These are phyloP conservation scores for Fusarium denticulatum DNA, from an alignment of 2,329 filamentous ascomycete species.

Conservation along the genomic window DNA sequence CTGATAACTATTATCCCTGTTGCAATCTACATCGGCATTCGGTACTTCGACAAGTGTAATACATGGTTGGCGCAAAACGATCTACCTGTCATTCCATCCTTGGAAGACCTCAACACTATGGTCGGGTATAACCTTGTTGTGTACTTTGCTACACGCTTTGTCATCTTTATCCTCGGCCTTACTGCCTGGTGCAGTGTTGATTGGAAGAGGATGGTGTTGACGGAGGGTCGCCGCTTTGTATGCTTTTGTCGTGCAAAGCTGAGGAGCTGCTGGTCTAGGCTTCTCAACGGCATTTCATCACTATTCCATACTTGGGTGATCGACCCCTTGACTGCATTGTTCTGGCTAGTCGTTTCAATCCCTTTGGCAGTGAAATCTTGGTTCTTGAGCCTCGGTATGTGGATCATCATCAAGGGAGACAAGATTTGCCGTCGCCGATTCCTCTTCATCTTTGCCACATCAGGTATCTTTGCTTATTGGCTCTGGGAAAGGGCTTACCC, in stretches of 20 bases:
- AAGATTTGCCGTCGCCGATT: background rate
- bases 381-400: background rate
- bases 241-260: background rate
- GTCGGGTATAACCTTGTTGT: background rate
- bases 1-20: background rate
- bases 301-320: background rate
- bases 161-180: background rate
- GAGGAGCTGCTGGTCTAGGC: background rate
- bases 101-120: background rate
- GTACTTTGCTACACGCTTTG: background rate
- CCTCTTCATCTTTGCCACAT: background rate
- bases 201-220: background rate
- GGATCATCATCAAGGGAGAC: background rate
- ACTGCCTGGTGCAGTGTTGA: background rate
- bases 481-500: background rate
- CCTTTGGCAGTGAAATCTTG: background rate
- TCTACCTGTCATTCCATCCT: background rate
- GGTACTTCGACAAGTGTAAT: background rate
- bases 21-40: background rate
- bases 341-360: background rate
- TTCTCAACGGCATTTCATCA: background rate
- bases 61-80: background rate
- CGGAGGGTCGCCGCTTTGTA: background rate
- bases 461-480: background rate
- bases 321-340: background rate